A percentile compares a stretch with the other conserved stretches of the same genome.
These are phyloP conservation scores for Beauveria medogensis DNA, from an alignment of 2,329 filamentous ascomycete genomes.

Conservation along the genomic window DNA sequence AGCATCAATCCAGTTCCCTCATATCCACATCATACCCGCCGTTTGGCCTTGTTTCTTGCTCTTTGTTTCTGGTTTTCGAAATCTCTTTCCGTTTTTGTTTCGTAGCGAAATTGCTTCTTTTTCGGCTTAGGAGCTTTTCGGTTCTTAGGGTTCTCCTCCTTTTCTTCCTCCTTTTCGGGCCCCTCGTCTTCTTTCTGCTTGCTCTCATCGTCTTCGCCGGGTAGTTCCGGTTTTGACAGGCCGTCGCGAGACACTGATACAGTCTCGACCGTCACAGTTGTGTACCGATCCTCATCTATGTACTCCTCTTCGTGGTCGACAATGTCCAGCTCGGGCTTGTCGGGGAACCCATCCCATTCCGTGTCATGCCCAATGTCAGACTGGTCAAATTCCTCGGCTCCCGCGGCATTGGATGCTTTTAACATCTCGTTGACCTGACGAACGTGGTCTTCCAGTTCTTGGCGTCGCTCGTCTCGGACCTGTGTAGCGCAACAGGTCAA, in stretches of 20 bases:
- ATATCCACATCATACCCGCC: neutral
- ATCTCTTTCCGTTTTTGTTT: constrained; percentile 78
- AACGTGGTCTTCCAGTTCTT: constrained; percentile 76
- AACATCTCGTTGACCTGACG: constrained; percentile 65
- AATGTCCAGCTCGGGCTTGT: constrained; percentile 38
- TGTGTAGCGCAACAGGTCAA: constrained; percentile 28
- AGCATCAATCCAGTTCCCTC: neutral
- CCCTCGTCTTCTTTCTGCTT: constrained; percentile 24
- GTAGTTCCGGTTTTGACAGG: constrained; percentile 45
- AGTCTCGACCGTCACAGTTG: constrained; percentile 86
- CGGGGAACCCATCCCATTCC: constrained; percentile 60
- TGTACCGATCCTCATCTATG: constrained; percentile 91
- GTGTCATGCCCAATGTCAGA: constrained; percentile 33
- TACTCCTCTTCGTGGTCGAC: constrained; percentile 87
- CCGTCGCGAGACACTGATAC: constrained; percentile 73
- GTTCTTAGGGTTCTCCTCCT: constrained; percentile 5
- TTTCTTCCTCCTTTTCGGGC: constrained; percentile 15
- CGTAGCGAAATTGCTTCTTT: constrained; percentile 91
- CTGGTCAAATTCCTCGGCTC: constrained; percentile 29
- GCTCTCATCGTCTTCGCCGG: constrained; percentile 25
- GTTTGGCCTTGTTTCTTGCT: constrained; percentile 46
- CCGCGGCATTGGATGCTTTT: constrained; percentile 48
- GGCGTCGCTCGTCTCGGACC: constrained; percentile 76
- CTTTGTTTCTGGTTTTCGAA: constrained; percentile 63
- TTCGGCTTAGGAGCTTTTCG: constrained; percentile 51